Evolutionary conservation across 164 flowering plant species (phyloP).

Genomic region (Amborella trichopoda): DNA sequence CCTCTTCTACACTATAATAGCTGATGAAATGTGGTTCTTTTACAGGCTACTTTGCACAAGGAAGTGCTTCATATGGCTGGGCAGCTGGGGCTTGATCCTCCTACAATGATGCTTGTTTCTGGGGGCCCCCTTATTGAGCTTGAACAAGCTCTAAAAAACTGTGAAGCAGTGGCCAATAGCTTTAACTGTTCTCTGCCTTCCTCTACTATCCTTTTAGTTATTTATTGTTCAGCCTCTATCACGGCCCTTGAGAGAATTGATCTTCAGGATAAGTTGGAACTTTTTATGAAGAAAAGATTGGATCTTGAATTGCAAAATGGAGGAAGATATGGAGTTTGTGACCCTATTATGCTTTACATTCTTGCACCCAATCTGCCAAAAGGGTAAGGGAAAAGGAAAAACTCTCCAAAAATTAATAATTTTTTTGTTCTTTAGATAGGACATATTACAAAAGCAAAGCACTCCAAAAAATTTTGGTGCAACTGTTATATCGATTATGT

Average conservation of each 20-base stretch:
- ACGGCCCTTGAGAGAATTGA: slow-evolving; percentile 28
- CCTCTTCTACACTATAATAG: too few relatives aligned
- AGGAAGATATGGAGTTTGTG: slow-evolving; percentile 11
- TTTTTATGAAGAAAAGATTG: slow-evolving; percentile 26
- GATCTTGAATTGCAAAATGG: slow-evolving; percentile 12
- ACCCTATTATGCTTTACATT: slow-evolving; percentile 49
- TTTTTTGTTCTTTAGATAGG: too few relatives aligned
- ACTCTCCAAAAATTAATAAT: too few relatives aligned
- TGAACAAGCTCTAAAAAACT: slow-evolving; percentile 70
- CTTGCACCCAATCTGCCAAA: slow-evolving; percentile 63
- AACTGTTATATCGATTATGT: too few relatives aligned
- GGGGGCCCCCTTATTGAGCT: slow-evolving; percentile 60
- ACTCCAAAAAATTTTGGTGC: too few relatives aligned
- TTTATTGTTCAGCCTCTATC: slow-evolving; percentile 55
- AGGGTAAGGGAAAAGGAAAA: too few relatives aligned
- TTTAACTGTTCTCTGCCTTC: slow-evolving; percentile 63
- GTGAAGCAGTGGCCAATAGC: slow-evolving; percentile 77
- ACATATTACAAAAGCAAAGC: too few relatives aligned
- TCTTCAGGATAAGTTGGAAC: slow-evolving; percentile 32
- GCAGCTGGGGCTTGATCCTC: slow-evolving; percentile 95
- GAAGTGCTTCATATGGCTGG: slow-evolving; percentile 91
- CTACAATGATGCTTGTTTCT: slow-evolving; percentile 64
- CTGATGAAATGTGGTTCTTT: too few relatives aligned
- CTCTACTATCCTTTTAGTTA: slow-evolving; percentile 50
- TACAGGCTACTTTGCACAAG: slow-evolving; percentile 83